Conservation (phyloP, 352 stramenopile genomes). For the Phytophthora sp. region DNA sequence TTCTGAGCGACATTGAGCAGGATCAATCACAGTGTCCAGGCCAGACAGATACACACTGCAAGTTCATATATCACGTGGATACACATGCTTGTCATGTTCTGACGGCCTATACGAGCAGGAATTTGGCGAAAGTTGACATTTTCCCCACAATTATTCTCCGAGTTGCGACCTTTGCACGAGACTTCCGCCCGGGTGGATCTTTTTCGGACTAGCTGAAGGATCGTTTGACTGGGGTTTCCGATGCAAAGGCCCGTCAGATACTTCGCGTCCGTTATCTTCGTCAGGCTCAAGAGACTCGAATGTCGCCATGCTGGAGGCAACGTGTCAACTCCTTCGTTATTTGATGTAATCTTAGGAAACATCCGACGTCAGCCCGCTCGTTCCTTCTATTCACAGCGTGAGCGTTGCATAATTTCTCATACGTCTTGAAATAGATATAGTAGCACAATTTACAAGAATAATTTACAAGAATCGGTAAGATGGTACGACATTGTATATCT, state of each 20-base stretch:
- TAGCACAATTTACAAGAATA: too few relatives aligned
- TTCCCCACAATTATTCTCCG: too few relatives aligned
- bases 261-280: background rate
- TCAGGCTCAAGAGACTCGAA: too few relatives aligned
- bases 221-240: background rate
- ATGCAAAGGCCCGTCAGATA: background rate
- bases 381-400: too few relatives aligned
- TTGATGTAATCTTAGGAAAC: too few relatives aligned
- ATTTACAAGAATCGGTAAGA: too few relatives aligned
- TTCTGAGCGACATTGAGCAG: slow-evolving; percentile 32
- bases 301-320: too few relatives aligned
- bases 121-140: background rate
- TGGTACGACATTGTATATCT: too few relatives aligned
- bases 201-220: background rate
- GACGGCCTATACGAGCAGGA: background rate
- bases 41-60: slow-evolving; percentile 10
- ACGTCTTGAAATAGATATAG: too few relatives aligned
- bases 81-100: background rate
- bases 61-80: background rate
- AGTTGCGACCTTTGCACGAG: background rate
- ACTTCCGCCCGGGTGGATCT: background rate
- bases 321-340: too few relatives aligned
- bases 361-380: too few relatives aligned
- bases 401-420: too few relatives aligned
- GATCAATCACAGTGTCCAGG: slow-evolving; percentile 30